phyloP scores from a whole-genome alignment of 345 rosid species.

The Firmiana major region DNA sequence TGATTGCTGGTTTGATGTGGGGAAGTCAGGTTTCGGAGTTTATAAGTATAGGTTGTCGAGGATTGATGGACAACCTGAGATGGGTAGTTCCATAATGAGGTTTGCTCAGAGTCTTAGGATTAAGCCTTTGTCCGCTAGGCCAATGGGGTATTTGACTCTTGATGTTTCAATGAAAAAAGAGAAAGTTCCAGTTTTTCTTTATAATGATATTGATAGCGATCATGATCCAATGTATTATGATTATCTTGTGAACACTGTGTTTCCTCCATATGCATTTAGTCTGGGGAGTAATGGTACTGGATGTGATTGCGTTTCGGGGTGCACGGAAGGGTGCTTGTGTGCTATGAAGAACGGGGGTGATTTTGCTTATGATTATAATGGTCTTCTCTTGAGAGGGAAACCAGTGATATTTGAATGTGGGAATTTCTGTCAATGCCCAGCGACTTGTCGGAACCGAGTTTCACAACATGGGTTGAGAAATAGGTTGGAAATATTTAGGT shows the following conservation, averaged over 20 bases:
- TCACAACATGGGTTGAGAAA: slow-evolving; percentile 66
- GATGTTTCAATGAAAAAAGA: slow-evolving; percentile 69
- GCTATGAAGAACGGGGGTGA: slow-evolving; percentile 73
- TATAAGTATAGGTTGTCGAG: slow-evolving; percentile 67
- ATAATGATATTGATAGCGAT: slow-evolving; percentile 71
- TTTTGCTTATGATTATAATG: slow-evolving; percentile 67
- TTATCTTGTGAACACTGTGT: slow-evolving; percentile 58
- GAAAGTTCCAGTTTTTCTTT: slow-evolving; percentile 59
- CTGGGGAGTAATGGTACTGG: slow-evolving; percentile 46
- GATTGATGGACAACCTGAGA: slow-evolving; percentile 73
- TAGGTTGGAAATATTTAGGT: slow-evolving; percentile 83
- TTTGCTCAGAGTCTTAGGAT: slow-evolving; percentile 56
- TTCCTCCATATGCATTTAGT: slow-evolving; percentile 46
- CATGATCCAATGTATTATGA: slow-evolving; percentile 83
- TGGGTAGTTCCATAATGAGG: slow-evolving; percentile 75
- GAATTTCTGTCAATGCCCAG: slow-evolving; percentile 66
- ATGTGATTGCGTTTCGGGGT: slow-evolving; percentile 63
- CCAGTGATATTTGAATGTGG: slow-evolving; percentile 85
- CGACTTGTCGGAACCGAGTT: slow-evolving; percentile 70
- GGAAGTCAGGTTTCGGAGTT: slow-evolving; percentile 90
- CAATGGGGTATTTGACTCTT: slow-evolving; percentile 65
- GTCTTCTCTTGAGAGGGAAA: slow-evolving; percentile 66
- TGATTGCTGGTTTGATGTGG: slow-evolving; percentile 88
- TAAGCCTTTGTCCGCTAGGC: slow-evolving; percentile 57
- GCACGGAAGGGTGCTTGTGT: slow-evolving; percentile 68